Base-by-base conservation (phyloP, 306 rosid species). In the Potentilla sterilis region DNA sequence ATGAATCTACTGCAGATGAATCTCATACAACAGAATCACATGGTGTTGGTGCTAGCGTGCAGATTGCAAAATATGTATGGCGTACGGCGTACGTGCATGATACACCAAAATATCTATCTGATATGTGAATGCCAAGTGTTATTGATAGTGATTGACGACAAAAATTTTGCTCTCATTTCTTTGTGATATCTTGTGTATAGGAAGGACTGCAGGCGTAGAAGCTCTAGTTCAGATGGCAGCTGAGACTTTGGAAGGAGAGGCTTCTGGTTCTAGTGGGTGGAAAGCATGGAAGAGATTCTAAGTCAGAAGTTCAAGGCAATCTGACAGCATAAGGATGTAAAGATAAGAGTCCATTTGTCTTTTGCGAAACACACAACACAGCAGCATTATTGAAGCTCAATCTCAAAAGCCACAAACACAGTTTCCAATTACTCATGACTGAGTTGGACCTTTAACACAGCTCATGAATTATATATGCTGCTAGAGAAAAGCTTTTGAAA, bases 21-120 rank as follows among this genome's bases (percentile, higher is more conserved):
- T 85, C 97, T 67, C 89, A 83, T 72, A 71, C 86, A 72, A 88
- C 83, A 59, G 99, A 90, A 78, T 92, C 99, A 54, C 97, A 89
- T 75, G 99, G 97, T 68, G 97, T 95, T 67, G 99, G 99, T 68
- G 88, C 89, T 77, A 95, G 99, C 75, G 97, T 95, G 77, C 99
- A 95, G 87, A 90, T 88, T 81, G 97, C 99, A 14, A 95, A 95
- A 95, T 82, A 76, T 88, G 89, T 97, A 90, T 87, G 99, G 97
- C 63, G 64, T 83, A 43, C 89, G 82, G n/a, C n/a, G n/a, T n/a
- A n/a, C n/a, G 92, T 97, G n/a, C n/a, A 41, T 92, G 28, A 28
- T 28, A 28, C 28, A 28, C 28, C 28, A 28, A 28, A 28, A 28
- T 28, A 28, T 28, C 28, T 28, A 28, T 28, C 28, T 28, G 28